Base-by-base conservation (phyloP, 2,329 filamentous ascomycete genomes). In the Scedosporium apiospermum region DNA sequence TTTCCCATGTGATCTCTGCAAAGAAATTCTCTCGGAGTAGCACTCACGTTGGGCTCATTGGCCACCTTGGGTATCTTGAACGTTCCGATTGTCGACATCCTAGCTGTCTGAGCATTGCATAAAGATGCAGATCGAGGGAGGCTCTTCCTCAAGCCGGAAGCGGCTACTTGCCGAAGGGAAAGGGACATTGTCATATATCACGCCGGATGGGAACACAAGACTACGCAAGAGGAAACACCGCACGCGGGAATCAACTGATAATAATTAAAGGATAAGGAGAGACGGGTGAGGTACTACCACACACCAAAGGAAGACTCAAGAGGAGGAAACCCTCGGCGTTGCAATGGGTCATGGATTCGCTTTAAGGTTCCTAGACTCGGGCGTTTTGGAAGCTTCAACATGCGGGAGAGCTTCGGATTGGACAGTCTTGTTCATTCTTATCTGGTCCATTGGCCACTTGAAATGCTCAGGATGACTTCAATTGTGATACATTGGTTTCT, bases 41-140 rank as follows among this genome's bases (percentile, higher is more conserved):
- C 30, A 81, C 90, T 75, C 76, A 96, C 93, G 74, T 97, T 99
- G n/a, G 91, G 91, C 79, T 99, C 95, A 73, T 99, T 99, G 72
- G 85, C 80, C 69, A 97, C 85, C 66, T 87, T 87, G 59, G 95
- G 95, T 60, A 93, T 84, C 80, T 91, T 93, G 83, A 97, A 98
- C 65, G 86, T 82, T 59, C 92, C 93, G 66, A 96, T 80, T 6
- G 86, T 88, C 63, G 87, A 76, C 16, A 58, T 58, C 57, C 16
- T 58, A 27, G 61, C 27, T 6, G 34, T 38, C 14, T 34, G 46
- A 14, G 18, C 34, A n/a, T 42, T 27, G 59, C 23, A 61, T 9
- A 53, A 10, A 51, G 59, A 7, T 21, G 59, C 42, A 6, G 59
- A 12, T 51, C 30, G n/a, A 18, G 30, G 21, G 21, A 26, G n/a